Conservation (phyloP, 1,284 basidiomycete species). For the Leccinum griseonigrum region DNA sequence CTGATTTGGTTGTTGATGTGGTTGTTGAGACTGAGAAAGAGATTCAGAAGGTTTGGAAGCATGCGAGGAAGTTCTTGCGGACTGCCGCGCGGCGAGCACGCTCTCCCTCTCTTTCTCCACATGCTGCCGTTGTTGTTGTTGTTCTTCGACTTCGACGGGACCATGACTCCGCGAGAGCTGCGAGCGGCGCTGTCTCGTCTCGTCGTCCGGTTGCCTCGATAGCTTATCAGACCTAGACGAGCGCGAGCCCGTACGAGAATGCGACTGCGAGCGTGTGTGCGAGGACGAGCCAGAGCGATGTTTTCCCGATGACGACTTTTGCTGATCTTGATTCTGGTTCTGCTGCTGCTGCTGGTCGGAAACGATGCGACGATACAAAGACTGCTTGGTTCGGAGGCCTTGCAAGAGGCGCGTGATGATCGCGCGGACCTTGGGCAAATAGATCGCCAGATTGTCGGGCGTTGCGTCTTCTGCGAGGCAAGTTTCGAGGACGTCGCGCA, state of each 20-base stretch:
- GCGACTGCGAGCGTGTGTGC: slow-evolving; percentile 11
- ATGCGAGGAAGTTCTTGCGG: slow-evolving; percentile 16
- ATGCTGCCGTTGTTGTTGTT: neutral
- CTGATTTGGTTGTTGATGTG: neutral
- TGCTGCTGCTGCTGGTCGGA: slow-evolving; percentile 47
- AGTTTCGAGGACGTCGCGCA: slow-evolving; percentile 85
- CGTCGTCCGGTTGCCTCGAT: slow-evolving; percentile 38
- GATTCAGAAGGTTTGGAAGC: slow-evolving; percentile 20
- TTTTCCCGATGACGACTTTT: slow-evolving; percentile 19
- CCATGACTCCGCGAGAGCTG: slow-evolving; percentile 39
- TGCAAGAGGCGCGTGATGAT: slow-evolving; percentile 94
- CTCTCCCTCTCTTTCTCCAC: slow-evolving; percentile 22
- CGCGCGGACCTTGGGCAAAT: slow-evolving; percentile 87
- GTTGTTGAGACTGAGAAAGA: neutral
- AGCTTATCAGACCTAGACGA: slow-evolving; percentile 41
- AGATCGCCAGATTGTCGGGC: slow-evolving; percentile 81
- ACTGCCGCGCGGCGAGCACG: slow-evolving; percentile 14
- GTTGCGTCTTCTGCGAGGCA: slow-evolving; percentile 90
- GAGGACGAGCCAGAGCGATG: slow-evolving; percentile 46
- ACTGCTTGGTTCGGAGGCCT: slow-evolving; percentile 90
- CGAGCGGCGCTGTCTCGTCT: slow-evolving; percentile 40
- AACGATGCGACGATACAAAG: slow-evolving; percentile 67
- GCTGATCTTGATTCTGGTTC: neutral
- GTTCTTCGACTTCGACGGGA: slow-evolving; percentile 21
- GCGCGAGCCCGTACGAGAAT: slow-evolving; percentile 52